Conservation (phyloP, 805 yeast species). For the Teunomyces funiuensis region DNA sequence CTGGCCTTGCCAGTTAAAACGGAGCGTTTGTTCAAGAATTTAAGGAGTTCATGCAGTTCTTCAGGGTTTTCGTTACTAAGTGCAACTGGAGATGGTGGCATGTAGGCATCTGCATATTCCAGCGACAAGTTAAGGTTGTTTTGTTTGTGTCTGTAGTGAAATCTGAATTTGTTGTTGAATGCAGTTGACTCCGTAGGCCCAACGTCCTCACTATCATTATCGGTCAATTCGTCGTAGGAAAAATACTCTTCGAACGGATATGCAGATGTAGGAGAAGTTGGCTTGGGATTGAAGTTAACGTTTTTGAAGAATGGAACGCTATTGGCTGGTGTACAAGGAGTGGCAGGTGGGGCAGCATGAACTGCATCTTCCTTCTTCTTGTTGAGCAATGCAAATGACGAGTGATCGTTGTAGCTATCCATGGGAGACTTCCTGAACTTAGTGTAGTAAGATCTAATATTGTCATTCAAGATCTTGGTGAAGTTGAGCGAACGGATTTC, state of each 20-base stretch:
- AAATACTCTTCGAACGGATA: slow-evolving; percentile 35
- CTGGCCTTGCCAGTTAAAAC: slow-evolving; percentile 42
- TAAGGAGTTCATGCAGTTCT: slow-evolving; percentile 27
- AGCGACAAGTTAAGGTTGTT: slow-evolving; percentile 35
- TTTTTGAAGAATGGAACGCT: slow-evolving; percentile 36
- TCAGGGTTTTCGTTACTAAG: slow-evolving; percentile 11
- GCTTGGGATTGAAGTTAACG: slow-evolving; percentile 34
- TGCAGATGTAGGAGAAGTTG: slow-evolving; percentile 16
- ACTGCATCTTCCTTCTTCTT: slow-evolving; percentile 10
- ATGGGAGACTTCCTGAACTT: slow-evolving; percentile 27
- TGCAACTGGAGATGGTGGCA: not conserved
- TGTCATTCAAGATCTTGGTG: slow-evolving; percentile 39
- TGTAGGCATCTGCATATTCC: not conserved
- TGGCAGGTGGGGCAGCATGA: slow-evolving; percentile 8
- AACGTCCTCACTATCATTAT: slow-evolving; percentile 13
- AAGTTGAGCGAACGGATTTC: slow-evolving; percentile 27
- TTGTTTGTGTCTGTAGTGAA: slow-evolving; percentile 35
- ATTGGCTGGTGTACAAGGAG: slow-evolving; percentile 9
- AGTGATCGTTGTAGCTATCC: slow-evolving; percentile 33
- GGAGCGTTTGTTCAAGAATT: slow-evolving; percentile 35
- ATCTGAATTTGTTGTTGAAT: slow-evolving; percentile 29
- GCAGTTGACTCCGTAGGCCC: slow-evolving; percentile 3
- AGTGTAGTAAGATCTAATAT: slow-evolving; percentile 33
- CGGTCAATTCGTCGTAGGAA: slow-evolving; percentile 27
- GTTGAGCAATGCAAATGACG: slow-evolving; percentile 33